Conservation (phyloP, 331 rosid genomes). For the Quercus lobata region DNA sequence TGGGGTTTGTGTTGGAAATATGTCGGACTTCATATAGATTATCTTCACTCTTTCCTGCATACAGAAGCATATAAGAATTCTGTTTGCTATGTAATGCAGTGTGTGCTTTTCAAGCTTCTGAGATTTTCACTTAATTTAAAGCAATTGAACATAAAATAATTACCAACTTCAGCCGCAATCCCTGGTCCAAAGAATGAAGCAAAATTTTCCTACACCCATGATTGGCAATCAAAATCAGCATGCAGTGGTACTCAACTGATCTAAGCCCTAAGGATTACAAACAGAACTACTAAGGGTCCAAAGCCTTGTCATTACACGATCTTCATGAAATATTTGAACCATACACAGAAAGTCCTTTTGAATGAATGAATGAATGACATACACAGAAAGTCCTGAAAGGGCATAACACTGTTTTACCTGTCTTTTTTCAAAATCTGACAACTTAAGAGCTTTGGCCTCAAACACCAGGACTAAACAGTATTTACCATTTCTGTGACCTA, state of each 20-base stretch:
- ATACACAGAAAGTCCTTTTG: too few relatives aligned
- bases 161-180: conserved; percentile 85
- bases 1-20: conserved; percentile 49
- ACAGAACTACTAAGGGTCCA: conserved; percentile 10
- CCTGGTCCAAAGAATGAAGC: conserved; percentile 97
- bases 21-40: conserved; percentile 77
- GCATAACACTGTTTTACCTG: conserved; percentile 44
- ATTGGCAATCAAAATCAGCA: conserved; percentile 13
- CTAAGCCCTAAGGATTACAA: conserved; percentile 1
- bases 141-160: conserved; percentile 21
- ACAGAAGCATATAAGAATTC: conserved; percentile 7
- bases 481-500: conserved; percentile 79
- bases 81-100: conserved; percentile 4
- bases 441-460: conserved; percentile 71
- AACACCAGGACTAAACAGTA: conserved; percentile 74
- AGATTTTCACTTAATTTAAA: conserved; percentile 1
- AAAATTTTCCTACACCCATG: conserved; percentile 64
- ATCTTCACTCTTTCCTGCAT: conserved; percentile 66
- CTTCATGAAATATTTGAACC: background rate
- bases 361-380: too few relatives aligned
- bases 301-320: conserved; percentile 3
- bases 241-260: background rate
- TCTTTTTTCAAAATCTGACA: conserved; percentile 84
- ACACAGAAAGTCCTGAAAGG: background rate
- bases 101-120: background rate